These are phyloP conservation scores for Ophiostoma himal-ulmi DNA, from an alignment of 2,329 filamentous ascomycete genomes.

Conservation along the genomic window DNA sequence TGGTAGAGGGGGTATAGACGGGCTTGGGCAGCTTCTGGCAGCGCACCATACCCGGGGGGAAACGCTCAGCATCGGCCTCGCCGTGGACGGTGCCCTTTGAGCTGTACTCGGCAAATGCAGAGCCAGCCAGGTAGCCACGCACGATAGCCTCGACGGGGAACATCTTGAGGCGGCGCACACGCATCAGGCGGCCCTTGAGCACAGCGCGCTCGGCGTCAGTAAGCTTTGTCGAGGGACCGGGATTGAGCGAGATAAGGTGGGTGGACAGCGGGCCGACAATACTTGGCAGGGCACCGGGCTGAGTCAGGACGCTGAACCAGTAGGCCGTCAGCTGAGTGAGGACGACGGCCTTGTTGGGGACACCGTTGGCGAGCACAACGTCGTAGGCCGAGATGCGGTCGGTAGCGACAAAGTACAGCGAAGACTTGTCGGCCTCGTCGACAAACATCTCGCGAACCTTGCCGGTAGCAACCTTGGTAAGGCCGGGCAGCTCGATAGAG, in stretches of 20 bases:
- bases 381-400: conserved; percentile 96
- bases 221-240: conserved; percentile 34
- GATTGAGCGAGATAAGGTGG: conserved; percentile 46
- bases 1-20: conserved; percentile 74
- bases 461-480: conserved; percentile 33
- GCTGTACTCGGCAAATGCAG: conserved; percentile 72
- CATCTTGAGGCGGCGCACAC: conserved; percentile 65
- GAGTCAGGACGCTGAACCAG: conserved; percentile 49
- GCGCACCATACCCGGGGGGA: conserved; percentile 60
- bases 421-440: conserved; percentile 26
- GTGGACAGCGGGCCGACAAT: conserved; percentile 37
- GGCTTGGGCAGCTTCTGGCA: conserved; percentile 64
- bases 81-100: conserved; percentile 73
- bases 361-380: conserved; percentile 72
- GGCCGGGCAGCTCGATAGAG: conserved; percentile 30
- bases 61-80: conserved; percentile 37
- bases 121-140: conserved; percentile 84
- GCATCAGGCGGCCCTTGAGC: conserved; percentile 66
- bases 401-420: conserved; percentile 38
- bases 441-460: conserved; percentile 33
- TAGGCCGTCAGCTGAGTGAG: conserved; percentile 44
- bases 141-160: conserved; percentile 79
- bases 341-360: conserved; percentile 49
- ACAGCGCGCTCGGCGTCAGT: conserved; percentile 43
- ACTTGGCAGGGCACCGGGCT: conserved; percentile 37